Conservation (phyloP, 2,329 filamentous ascomycete genomes). For the Xylariaceae sp. region DNA sequence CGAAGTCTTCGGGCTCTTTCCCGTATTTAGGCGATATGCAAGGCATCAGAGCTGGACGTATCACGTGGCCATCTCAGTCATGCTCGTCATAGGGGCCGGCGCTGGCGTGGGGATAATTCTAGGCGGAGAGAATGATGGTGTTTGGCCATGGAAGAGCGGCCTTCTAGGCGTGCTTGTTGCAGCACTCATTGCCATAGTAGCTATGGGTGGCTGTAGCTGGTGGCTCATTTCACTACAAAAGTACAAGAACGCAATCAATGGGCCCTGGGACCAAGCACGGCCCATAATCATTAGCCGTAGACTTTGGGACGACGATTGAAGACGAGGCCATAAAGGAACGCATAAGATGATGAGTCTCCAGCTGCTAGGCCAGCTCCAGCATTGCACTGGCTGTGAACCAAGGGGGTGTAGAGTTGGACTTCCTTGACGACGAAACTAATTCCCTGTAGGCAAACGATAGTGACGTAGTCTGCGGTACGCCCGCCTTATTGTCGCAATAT, state of each 20-base stretch:
- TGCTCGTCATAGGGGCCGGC: slow-evolving; percentile 74
- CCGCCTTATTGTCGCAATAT: no score
- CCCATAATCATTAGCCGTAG: slow-evolving; percentile 73
- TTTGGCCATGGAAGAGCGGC: slow-evolving; percentile 51
- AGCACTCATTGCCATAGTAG: slow-evolving; percentile 66
- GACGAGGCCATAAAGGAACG: neutral
- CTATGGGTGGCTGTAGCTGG: slow-evolving; percentile 93
- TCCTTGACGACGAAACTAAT: neutral
- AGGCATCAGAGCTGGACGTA: slow-evolving; percentile 76
- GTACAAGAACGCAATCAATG: slow-evolving; percentile 98
- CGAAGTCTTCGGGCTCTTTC: slow-evolving; percentile 94
- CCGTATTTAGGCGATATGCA: slow-evolving; percentile 90
- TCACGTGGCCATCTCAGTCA: slow-evolving; percentile 70
- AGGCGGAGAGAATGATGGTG: slow-evolving; percentile 39
- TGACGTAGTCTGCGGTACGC: neutral
- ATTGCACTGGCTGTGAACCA: neutral
- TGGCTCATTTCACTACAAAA: slow-evolving; percentile 96
- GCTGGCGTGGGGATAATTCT: slow-evolving; percentile 67
- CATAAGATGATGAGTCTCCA: neutral
- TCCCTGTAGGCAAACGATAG: neutral
- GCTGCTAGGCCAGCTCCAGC: neutral
- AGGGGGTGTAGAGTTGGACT: neutral
- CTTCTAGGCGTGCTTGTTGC: slow-evolving; percentile 73
- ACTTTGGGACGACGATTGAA: slow-evolving; percentile 47
- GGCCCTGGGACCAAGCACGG: slow-evolving; percentile 93